phyloP scores from a whole-genome alignment of 1,139 yeast species.

The Scheffersomyces cryptocercus region DNA sequence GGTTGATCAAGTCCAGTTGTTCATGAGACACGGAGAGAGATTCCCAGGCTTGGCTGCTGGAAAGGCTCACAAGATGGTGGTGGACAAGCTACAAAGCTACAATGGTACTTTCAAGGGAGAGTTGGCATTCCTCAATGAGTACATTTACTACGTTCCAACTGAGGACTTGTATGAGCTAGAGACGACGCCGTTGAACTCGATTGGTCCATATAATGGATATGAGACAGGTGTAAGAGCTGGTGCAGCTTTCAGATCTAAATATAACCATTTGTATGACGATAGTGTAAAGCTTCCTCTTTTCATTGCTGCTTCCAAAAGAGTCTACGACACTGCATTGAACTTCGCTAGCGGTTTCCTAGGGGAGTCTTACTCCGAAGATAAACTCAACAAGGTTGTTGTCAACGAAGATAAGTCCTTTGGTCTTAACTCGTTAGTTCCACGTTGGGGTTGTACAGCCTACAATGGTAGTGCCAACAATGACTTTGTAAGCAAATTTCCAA shows the following conservation, averaged over 20 bases:
- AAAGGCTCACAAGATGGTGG: constrained; percentile 17
- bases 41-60: constrained; percentile 45
- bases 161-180: constrained; percentile 20
- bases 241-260: constrained; percentile 29
- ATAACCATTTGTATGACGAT: constrained; percentile 23
- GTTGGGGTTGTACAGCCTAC: constrained; percentile 24
- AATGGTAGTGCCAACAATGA: constrained; percentile 13
- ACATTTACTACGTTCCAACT: constrained; percentile 23
- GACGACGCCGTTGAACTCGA: constrained; percentile 7
- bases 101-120: constrained; percentile 21
- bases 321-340: constrained; percentile 28
- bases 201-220: constrained; percentile 17
- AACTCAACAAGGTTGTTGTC: constrained; percentile 20
- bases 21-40: constrained; percentile 70
- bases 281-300: constrained; percentile 27
- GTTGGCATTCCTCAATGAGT: constrained; percentile 26
- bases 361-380: constrained; percentile 1
- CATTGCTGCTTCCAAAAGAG: constrained; percentile 29
- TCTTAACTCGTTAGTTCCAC: constrained; percentile 30
- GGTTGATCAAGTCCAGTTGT: constrained; percentile 60
- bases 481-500: constrained; percentile 15
- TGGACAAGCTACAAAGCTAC: constrained; percentile 20
- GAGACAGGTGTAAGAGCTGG: constrained; percentile 33
- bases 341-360: constrained; percentile 28
- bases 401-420: constrained; percentile 27